Base-by-base conservation (phyloP, 768 basidiomycete genomes). In the Inosperma sp. region DNA sequence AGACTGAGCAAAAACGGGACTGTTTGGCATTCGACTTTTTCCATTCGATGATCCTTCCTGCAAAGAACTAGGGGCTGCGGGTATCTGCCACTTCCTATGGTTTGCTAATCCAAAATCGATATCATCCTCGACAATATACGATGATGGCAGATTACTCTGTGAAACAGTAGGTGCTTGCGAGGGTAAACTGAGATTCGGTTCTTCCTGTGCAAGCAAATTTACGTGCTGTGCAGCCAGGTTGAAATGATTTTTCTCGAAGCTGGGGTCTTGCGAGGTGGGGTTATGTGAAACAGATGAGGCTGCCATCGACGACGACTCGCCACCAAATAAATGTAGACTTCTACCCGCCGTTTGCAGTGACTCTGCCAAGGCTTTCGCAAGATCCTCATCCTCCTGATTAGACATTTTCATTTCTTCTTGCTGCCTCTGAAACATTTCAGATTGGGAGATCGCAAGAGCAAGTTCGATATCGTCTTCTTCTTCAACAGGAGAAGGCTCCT, bases 361-460 rank as follows among this genome's bases (percentile, higher is more conserved):
- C 45, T 66, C 67, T 56, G 79, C 74, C 51, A 90, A 57, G 0
- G 86, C 88, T 54, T 72, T 73, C 17, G 78, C 79, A 12, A 89
- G 68, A 35, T 88, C 83, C 25, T 81, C 80, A 51, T 87, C 84
- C 60, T 89, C 86, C 55, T 76, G 73, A 48, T 54, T 62, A 5
- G 54, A 59, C 14, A 76, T 52, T 41, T 69, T 67, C 19, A 70
- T 66, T 41, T 68, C 64, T 26, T 64, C 48, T 22, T 61, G 60
- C 55, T 68, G 58, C 43, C 66, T 63, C 30, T 67, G 59, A 13
- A 52, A 52, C 7, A 72, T 68, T 40, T 79, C 78, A 14, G 77
- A 76, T 49, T 77, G 69, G 2, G 81, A 77, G 42, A 82, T 56
- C 13, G 74, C 78, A 13, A 76, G 57, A 9, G 72, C 77, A 19